A percentile compares a stretch with the other conserved stretches of the same genome.
These are phyloP conservation scores for Hemileccinum impolitum DNA, from an alignment of 768 basidiomycete genomes.

Conservation along the genomic window DNA sequence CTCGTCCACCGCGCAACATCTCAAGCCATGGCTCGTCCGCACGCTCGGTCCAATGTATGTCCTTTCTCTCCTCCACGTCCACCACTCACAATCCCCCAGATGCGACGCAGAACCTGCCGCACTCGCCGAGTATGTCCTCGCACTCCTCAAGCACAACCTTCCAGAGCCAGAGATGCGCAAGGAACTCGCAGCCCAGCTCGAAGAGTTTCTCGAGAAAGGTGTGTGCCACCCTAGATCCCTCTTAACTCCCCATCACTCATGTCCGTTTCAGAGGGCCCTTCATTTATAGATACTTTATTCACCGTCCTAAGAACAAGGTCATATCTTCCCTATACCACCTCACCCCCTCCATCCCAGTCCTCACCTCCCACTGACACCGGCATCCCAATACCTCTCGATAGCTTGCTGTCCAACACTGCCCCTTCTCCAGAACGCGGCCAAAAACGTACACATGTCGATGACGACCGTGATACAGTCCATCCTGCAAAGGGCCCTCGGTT, in stretches of 20 bases:
- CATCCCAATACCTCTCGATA: conserved; percentile 79
- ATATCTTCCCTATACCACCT: conserved; percentile 68
- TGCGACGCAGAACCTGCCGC: conserved; percentile 96
- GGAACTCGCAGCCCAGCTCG: conserved; percentile 72
- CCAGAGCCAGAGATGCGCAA: conserved; percentile 78
- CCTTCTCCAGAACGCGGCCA: conserved; percentile 51
- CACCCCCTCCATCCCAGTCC: conserved; percentile 35
- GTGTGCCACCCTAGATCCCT: conserved; percentile 12
- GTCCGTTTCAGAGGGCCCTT: conserved; percentile 49
- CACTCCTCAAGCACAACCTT: conserved; percentile 86
- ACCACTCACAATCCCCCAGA: conserved; percentile 40
- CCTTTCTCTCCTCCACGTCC: not conserved
- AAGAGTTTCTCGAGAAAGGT: conserved; percentile 94
- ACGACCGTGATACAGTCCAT: conserved; percentile 55
- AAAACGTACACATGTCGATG: conserved; percentile 64
- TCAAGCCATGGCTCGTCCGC: conserved; percentile 86
- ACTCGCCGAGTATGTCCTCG: conserved; percentile 91
- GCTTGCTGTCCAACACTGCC: conserved; percentile 46
- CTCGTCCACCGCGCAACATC: conserved; percentile 55
- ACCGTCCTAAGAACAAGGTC: conserved; percentile 81
- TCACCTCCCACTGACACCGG: conserved; percentile 49
- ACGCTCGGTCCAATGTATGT: conserved; percentile 87
- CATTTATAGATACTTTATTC: conserved; percentile 86
- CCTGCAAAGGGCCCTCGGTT: conserved; percentile 74
- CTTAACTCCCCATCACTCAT: conserved; percentile 10